These are phyloP conservation scores for Hemisphaericaspora xylanilytica DNA, from an alignment of 1,139 yeast genomes.

Conservation along the genomic window DNA sequence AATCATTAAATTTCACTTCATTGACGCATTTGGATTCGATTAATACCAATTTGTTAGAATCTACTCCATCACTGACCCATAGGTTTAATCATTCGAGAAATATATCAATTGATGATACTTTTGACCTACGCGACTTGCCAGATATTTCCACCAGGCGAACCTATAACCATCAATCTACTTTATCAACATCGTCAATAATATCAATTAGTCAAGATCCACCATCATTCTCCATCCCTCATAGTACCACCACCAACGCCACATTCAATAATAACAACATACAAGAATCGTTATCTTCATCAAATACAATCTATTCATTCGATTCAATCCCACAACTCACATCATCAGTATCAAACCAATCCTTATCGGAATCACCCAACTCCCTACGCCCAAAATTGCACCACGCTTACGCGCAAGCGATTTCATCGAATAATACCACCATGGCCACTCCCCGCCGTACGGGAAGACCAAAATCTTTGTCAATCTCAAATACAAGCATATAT, in stretches of 20 bases:
- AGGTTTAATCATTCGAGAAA: constrained; percentile 23
- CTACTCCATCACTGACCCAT: neutral
- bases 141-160: constrained; percentile 8
- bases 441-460: constrained; percentile 32
- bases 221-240: constrained; percentile 9
- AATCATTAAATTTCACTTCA: constrained; percentile 2
- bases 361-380: constrained; percentile 33
- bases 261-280: constrained; percentile 23
- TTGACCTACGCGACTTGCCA: constrained; percentile 7
- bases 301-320: constrained; percentile 45
- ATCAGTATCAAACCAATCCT: constrained; percentile 36
- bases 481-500: constrained; percentile 9
- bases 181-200: constrained; percentile 15
- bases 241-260: neutral
- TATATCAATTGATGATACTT: constrained; percentile 25
- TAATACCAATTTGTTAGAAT: constrained; percentile 4
- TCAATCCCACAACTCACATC: constrained; percentile 40
- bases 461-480: constrained; percentile 32
- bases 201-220: constrained; percentile 18
- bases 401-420: constrained; percentile 11
- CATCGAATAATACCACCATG: constrained; percentile 16
- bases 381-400: constrained; percentile 8
- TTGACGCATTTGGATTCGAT: constrained; percentile 6
- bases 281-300: constrained; percentile 25
- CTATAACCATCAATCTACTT: constrained; percentile 3